Conservation (phyloP, 495 filamentous ascomycete genomes). For the Aspergillus incahuasiensis region DNA sequence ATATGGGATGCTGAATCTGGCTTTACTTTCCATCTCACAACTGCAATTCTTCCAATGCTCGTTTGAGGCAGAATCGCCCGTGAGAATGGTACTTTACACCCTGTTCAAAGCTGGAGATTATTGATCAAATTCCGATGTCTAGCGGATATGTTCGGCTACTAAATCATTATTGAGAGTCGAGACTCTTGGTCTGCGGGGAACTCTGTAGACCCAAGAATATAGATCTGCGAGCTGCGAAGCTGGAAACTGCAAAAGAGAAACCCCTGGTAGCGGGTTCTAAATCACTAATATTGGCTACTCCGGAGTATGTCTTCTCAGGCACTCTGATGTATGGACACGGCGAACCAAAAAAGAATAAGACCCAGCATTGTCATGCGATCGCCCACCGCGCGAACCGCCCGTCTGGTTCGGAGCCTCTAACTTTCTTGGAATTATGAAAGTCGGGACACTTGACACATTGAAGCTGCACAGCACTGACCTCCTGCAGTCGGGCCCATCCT, state of each 20-base stretch:
- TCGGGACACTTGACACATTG: conserved; percentile 12
- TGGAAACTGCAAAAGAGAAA: background rate
- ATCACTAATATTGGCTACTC: no score
- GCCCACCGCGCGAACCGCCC: conserved; percentile 19
- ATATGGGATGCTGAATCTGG: background rate
- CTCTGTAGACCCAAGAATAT: background rate
- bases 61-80: background rate
- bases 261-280: background rate
- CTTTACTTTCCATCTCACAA: background rate
- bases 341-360: no score
- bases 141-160: background rate
- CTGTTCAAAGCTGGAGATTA: background rate
- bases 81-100: background rate
- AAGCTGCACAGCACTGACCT: conserved; percentile 2
- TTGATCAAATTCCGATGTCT: background rate
- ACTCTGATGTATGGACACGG: background rate
- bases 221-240: background rate
- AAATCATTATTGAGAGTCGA: no score
- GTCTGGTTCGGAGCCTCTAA: conserved; percentile 2
- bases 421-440: background rate
- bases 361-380: background rate
- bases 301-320: background rate
- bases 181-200: background rate
- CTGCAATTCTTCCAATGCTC: background rate
- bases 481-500: background rate